A percentile compares a stretch with the other conserved stretches of the same genome.
phyloP scores from a whole-genome alignment of 2,329 filamentous ascomycete species.

The Clathrospora elynae region DNA sequence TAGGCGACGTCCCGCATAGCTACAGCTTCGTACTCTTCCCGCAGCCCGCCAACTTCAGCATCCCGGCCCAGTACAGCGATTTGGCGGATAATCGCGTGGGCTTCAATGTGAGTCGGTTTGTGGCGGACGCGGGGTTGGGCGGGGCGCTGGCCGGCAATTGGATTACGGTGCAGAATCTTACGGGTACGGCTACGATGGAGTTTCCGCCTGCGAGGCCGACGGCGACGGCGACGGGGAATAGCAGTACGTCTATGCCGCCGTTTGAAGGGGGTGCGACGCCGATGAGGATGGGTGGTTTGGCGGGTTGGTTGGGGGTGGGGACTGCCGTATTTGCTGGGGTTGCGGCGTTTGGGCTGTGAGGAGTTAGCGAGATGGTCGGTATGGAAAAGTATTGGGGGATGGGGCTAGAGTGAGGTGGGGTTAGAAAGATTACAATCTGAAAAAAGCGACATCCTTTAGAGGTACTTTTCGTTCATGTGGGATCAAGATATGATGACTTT shows the following conservation, averaged over 20 bases:
- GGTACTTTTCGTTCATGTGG: too few relatives aligned
- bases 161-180: slow-evolving; percentile 45
- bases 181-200: slow-evolving; percentile 24
- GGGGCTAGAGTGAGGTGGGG: too few relatives aligned
- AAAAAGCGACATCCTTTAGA: too few relatives aligned
- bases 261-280: slow-evolving; percentile 20
- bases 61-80: slow-evolving; percentile 36
- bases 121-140: slow-evolving; percentile 36
- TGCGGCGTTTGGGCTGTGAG: slow-evolving; percentile 30
- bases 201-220: slow-evolving; percentile 29
- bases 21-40: slow-evolving; percentile 40
- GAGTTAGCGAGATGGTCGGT: not conserved
- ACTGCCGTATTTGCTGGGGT: slow-evolving; percentile 26
- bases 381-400: not conserved
- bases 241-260: slow-evolving; percentile 1
- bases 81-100: slow-evolving; percentile 30
- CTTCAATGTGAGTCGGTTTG: slow-evolving; percentile 47
- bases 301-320: slow-evolving; percentile 21
- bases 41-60: slow-evolving; percentile 35
- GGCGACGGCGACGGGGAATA: slow-evolving; percentile 7
- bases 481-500: too few relatives aligned
- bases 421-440: too few relatives aligned
- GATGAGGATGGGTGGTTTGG: slow-evolving; percentile 13
- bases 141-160: slow-evolving; percentile 47
- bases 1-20: slow-evolving; percentile 36